phyloP scores from a whole-genome alignment of 2,329 filamentous ascomycete genomes.

The Diaporthe ampelina region DNA sequence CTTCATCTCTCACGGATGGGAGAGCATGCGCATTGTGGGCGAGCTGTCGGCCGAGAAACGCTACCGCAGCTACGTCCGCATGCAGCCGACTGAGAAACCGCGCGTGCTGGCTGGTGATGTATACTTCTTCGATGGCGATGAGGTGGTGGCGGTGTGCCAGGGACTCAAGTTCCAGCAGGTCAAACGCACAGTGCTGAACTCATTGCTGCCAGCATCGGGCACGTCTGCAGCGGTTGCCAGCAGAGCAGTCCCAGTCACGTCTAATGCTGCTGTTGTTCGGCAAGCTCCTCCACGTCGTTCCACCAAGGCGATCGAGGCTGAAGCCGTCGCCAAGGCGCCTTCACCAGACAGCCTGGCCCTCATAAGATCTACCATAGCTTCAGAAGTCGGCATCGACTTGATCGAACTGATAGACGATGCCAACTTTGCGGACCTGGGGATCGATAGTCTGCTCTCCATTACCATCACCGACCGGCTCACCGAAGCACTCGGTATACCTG shows the following conservation, averaged over 20 bases:
- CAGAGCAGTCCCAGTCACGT: constrained; percentile 5
- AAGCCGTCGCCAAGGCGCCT: neutral
- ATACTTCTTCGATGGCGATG: constrained; percentile 46
- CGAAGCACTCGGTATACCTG: constrained; percentile 42
- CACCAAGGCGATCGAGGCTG: neutral
- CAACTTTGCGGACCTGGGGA: constrained; percentile 47
- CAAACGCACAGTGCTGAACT: constrained; percentile 42
- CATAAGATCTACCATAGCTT: constrained; percentile 34
- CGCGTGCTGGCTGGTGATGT: constrained; percentile 46
- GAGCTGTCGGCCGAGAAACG: constrained; percentile 40
- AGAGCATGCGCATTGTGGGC: constrained; percentile 43
- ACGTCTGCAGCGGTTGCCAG: constrained; percentile 25
- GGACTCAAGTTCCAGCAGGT: constrained; percentile 47
- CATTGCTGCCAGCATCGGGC: neutral
- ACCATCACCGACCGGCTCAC: constrained; percentile 40
- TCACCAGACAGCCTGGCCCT: neutral
- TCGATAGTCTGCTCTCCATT: constrained; percentile 49
- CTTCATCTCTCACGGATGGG: constrained; percentile 46
- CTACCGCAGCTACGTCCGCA: constrained; percentile 47
- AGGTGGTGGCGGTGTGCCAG: constrained; percentile 45
- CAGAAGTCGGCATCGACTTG: constrained; percentile 41
- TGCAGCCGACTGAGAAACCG: constrained; percentile 43
- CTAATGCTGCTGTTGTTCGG: neutral
- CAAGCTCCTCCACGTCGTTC: neutral
- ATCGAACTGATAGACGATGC: constrained; percentile 42